A percentile compares a stretch with the other conserved stretches of the same genome.
These are phyloP conservation scores for Elaeis guineensis DNA, from an alignment of 176 grass and related monocot genomes.

Conservation along the genomic window DNA sequence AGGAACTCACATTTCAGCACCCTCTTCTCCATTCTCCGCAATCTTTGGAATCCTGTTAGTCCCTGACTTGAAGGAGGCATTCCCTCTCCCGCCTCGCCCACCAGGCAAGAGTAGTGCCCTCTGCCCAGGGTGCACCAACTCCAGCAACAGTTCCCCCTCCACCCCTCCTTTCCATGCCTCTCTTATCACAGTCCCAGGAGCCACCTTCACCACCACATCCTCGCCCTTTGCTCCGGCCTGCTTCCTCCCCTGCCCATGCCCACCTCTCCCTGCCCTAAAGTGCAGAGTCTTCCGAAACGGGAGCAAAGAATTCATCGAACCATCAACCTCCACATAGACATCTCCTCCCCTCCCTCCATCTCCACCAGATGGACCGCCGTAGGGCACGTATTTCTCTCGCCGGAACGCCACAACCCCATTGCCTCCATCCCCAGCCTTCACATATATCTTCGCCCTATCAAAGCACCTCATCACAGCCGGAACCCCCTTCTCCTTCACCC, in stretches of 20 bases:
- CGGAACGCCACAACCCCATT: constrained; percentile 89
- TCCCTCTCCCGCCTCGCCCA: constrained; percentile 78
- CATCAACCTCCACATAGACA: constrained; percentile 81
- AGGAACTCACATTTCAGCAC: constrained; percentile 74
- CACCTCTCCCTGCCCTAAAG: constrained; percentile 68
- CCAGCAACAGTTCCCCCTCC: constrained; percentile 43
- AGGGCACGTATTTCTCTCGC: constrained; percentile 87
- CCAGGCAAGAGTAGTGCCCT: constrained; percentile 65
- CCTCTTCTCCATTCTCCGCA: constrained; percentile 90
- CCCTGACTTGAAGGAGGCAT: constrained; percentile 78
- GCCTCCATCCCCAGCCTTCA: constrained; percentile 80
- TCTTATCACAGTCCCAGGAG: constrained; percentile 72
- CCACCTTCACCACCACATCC: constrained; percentile 78
- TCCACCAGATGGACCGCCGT: constrained; percentile 80
- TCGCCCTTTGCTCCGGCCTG: constrained; percentile 79
- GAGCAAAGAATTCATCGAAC: constrained; percentile 82
- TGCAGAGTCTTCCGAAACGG: constrained; percentile 89
- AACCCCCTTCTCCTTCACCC: constrained; percentile 83
- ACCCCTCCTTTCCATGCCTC: constrained; percentile 34
- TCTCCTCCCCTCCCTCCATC: constrained; percentile 85
- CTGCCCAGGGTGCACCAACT: constrained; percentile 65
- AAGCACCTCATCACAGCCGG: constrained; percentile 98
- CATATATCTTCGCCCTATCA: constrained; percentile 82
- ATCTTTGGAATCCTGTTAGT: constrained; percentile 80
- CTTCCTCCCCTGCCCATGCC: constrained; percentile 70